Evolutionary conservation across 2,329 filamentous ascomycete genomes (phyloP), one percentile per base, ranked within the genome.

Genomic region (Fusarium sp.): DNA sequence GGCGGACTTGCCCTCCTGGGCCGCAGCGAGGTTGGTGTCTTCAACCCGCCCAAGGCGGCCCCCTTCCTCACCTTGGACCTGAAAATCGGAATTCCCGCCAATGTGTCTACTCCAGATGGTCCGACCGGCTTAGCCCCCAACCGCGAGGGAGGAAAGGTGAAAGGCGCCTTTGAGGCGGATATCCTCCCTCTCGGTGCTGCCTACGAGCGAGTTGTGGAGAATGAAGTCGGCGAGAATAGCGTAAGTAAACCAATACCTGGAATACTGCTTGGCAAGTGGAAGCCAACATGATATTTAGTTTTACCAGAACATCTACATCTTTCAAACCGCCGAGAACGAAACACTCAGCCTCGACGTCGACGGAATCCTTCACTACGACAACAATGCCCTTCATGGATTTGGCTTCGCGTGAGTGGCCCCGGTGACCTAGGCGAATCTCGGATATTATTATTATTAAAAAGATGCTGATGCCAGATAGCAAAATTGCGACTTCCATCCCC

Each of bases 331-430:
- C 6, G 39, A 56, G 3, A 66, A 66, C 6, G 31, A 52, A 3
- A 66, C 63, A 0, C 37, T 66, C 1, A 55, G 40, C 16, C 43
- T 66, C 0, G 37, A 65, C 8, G 60, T 66, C 3, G 60, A 66
- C 7, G 60, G 30, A 0, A 47, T 65, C 5, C 23, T 65, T 1
- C 52, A 66, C 23, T 66, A 66, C 36, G 60, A 47, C 3, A 66
- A 65, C 16, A 60, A 65, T 11, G 63, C 60, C 15, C 54, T 60
- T 12, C 60, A 66, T 6, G 56, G 54, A 3, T 66, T 66, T 30
- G 63, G 60, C 1, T 50, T 41, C 6, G 63, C 54, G 63, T 60
- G 11, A 8, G 43, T 41, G 2, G 6, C 5, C 11, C 6, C 4
- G 18, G 18, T 23, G 5, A 30, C 13, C 6, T 15, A 48, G 13